These are phyloP conservation scores for Syzygium grande DNA, from an alignment of 345 rosid genomes.

Conservation along the genomic window DNA sequence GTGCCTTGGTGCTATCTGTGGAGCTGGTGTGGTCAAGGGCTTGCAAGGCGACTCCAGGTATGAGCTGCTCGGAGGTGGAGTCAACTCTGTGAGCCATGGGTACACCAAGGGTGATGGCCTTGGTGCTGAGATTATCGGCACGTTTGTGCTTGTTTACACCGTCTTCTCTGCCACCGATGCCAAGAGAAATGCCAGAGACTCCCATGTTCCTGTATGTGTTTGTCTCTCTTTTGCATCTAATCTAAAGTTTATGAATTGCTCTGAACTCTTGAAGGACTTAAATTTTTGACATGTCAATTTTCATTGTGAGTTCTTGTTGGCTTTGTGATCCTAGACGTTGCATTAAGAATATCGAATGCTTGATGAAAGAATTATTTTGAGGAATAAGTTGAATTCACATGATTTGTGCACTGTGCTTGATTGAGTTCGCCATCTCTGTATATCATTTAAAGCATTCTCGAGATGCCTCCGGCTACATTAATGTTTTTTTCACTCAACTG, in stretches of 20 bases:
- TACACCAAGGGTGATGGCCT: constrained; percentile 23
- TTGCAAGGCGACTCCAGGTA: constrained; percentile 9
- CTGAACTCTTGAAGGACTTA: neutral
- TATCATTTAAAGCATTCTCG: neutral
- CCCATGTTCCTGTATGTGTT: constrained; percentile 20
- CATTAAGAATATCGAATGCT: neutral
- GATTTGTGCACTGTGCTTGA: neutral
- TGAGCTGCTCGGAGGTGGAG: constrained; percentile 12
- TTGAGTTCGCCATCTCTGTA: neutral
- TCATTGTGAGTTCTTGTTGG: neutral
- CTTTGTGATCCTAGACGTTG: neutral
- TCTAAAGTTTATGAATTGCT: neutral
- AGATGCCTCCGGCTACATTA: neutral
- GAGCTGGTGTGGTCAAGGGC: constrained; percentile 26
- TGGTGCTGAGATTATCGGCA: constrained; percentile 17
- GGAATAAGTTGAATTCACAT: neutral
- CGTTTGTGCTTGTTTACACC: constrained; percentile 22
- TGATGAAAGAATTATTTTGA: neutral
- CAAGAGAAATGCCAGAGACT: constrained; percentile 39
- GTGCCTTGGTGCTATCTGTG: constrained; percentile 21
- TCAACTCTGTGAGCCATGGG: constrained; percentile 13
- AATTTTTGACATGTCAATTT: neutral
- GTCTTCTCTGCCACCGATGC: constrained; percentile 36
- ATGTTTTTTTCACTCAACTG: neutral
- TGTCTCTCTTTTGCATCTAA: neutral